Conservation (phyloP, 2,329 filamentous ascomycete genomes). For the Pseudogymnoascus verrucosus region DNA sequence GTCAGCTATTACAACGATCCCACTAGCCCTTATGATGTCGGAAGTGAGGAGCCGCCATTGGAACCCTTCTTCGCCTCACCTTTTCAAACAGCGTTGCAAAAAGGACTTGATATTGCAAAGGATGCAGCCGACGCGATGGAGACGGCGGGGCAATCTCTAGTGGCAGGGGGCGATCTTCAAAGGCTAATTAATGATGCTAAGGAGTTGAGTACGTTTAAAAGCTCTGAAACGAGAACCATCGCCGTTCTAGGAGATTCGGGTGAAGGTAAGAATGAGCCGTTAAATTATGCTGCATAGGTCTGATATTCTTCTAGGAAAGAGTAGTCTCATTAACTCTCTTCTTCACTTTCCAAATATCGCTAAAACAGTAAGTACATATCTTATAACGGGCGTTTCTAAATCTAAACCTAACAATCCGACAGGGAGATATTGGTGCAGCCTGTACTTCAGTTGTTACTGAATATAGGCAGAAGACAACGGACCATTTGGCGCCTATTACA, state of each 20-base stretch:
- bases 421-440: conserved; percentile 28
- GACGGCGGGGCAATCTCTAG: conserved; percentile 9
- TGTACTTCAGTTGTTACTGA: conserved; percentile 31
- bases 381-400: not conserved
- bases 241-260: conserved; percentile 11
- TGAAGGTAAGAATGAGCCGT: not conserved
- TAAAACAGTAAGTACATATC: conserved; percentile 18
- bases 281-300: not conserved
- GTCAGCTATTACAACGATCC: conserved; percentile 11
- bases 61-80: conserved; percentile 14
- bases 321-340: conserved; percentile 31
- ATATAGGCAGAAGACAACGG: conserved; percentile 25
- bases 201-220: conserved; percentile 14
- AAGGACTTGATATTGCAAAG: conserved; percentile 15
- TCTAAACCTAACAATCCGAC: not conserved
- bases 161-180: conserved; percentile 11
- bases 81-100: conserved; percentile 14
- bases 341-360: conserved; percentile 27
- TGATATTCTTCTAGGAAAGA: conserved; percentile 22
- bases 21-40: conserved; percentile 14
- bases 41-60: conserved; percentile 15
- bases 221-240: conserved; percentile 17
- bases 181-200: conserved; percentile 15
- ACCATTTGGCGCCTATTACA: conserved; percentile 23
- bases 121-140: conserved; percentile 14